Conservation (phyloP, 202 grass and related monocot species). For the Schoenoplectus tabernaemontani region DNA sequence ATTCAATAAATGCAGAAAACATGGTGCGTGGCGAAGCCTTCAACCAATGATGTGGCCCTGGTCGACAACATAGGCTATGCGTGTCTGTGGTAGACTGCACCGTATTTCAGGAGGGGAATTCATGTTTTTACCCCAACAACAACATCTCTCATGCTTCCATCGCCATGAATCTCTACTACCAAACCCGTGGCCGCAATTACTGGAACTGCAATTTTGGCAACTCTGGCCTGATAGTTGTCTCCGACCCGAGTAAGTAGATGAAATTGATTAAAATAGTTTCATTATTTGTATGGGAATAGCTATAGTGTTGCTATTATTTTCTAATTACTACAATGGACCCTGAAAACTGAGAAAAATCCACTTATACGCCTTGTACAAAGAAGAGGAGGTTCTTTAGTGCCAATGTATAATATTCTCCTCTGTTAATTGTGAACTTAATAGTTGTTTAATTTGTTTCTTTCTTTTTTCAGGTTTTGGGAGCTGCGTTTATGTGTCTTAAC, state of each 20-base stretch:
- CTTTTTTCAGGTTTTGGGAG: background rate
- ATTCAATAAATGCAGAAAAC: constrained; percentile 52
- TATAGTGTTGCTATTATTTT: background rate
- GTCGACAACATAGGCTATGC: constrained; percentile 42
- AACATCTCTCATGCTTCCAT: constrained; percentile 42
- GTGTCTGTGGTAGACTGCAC: constrained; percentile 41
- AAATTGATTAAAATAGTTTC: background rate
- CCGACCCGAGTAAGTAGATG: constrained; percentile 41
- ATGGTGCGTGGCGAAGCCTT: constrained; percentile 66
- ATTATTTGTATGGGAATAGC: background rate
- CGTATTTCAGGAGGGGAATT: constrained; percentile 36
- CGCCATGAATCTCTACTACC: constrained; percentile 73
- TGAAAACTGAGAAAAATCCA: no score
- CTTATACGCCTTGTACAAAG: no score
- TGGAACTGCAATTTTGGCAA: constrained; percentile 63
- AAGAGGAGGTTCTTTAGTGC: no score
- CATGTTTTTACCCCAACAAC: constrained; percentile 53
- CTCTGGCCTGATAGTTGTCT: constrained; percentile 35
- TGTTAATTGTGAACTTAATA: background rate
- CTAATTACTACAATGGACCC: no score
- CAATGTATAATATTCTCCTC: no score
- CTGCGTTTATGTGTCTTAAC: background rate
- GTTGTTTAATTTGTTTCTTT: background rate
- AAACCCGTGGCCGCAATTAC: constrained; percentile 36
- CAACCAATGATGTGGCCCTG: constrained; percentile 31